These are phyloP conservation scores for Catharanthus roseus DNA, from an alignment of 257 asterid species.

Conservation along the genomic window DNA sequence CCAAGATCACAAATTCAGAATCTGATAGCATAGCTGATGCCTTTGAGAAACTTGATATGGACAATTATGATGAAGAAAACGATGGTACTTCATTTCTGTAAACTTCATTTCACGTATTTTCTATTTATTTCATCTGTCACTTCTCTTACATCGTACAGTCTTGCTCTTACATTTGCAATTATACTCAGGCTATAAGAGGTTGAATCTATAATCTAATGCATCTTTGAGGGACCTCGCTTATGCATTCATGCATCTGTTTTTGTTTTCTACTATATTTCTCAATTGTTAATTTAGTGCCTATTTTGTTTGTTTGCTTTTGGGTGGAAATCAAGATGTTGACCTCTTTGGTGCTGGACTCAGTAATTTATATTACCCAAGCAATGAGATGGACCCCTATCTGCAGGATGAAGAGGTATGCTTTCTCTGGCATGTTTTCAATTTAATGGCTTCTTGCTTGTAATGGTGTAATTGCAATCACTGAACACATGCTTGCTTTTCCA, in stretches of 20 bases:
- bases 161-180: background rate
- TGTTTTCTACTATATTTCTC: background rate
- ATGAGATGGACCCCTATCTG: constrained; percentile 81
- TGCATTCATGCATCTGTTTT: background rate
- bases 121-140: background rate
- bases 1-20: constrained; percentile 32
- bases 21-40: constrained; percentile 53
- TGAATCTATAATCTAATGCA: background rate
- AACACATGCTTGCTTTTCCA: background rate
- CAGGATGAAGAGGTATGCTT: constrained; percentile 49
- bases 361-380: constrained; percentile 57
- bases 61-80: constrained; percentile 80
- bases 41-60: constrained; percentile 75
- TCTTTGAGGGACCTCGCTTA: background rate
- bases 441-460: background rate
- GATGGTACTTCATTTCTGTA: constrained; percentile 44
- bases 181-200: background rate
- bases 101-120: background rate
- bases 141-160: background rate
- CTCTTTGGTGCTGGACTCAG: constrained; percentile 58
- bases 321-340: constrained; percentile 43
- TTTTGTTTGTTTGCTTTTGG: background rate
- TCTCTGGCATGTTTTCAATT: background rate
- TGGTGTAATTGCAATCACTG: background rate
- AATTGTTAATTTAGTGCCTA: background rate